phyloP scores from a whole-genome alignment of 2,329 filamentous ascomycete genomes.

The Pestalotiopsis sp. region DNA sequence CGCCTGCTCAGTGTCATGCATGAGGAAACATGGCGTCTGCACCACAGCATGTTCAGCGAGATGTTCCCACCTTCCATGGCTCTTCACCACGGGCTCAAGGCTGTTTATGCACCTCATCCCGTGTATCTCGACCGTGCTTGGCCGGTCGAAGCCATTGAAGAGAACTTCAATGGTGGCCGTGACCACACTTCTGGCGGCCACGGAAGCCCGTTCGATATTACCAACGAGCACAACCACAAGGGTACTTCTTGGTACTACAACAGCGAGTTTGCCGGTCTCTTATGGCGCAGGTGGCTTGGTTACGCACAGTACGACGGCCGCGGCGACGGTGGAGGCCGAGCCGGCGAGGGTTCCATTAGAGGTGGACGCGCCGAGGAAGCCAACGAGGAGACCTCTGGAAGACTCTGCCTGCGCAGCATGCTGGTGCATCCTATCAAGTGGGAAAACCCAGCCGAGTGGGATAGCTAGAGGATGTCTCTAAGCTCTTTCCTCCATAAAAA shows the following conservation, averaged over 20 bases:
- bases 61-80: conserved; percentile 77
- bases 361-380: conserved; percentile 57
- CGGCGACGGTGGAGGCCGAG: conserved; percentile 51
- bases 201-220: conserved; percentile 68
- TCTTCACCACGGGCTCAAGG: conserved; percentile 77
- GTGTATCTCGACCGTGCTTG: conserved; percentile 79
- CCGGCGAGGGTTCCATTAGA: conserved; percentile 48
- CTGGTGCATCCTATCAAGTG: conserved; percentile 81
- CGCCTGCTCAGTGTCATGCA: conserved; percentile 74
- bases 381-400: conserved; percentile 51
- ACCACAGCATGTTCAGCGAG: conserved; percentile 76
- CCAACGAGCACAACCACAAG: conserved; percentile 81
- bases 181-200: conserved; percentile 66
- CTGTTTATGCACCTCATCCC: conserved; percentile 79
- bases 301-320: conserved; percentile 57
- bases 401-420: conserved; percentile 81
- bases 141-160: conserved; percentile 69
- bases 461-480: conserved; percentile 19
- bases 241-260: conserved; percentile 88
- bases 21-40: conserved; percentile 68
- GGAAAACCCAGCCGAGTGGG: conserved; percentile 53
- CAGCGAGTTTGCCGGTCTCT: conserved; percentile 72
- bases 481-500: conserved; percentile 9
- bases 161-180: conserved; percentile 78
- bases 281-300: conserved; percentile 80